Percentiles rank a stretch among this genome's conserved stretches.
These are phyloP conservation scores for Mycena vitilis DNA, from an alignment of 768 basidiomycete species.

Conservation along the genomic window DNA sequence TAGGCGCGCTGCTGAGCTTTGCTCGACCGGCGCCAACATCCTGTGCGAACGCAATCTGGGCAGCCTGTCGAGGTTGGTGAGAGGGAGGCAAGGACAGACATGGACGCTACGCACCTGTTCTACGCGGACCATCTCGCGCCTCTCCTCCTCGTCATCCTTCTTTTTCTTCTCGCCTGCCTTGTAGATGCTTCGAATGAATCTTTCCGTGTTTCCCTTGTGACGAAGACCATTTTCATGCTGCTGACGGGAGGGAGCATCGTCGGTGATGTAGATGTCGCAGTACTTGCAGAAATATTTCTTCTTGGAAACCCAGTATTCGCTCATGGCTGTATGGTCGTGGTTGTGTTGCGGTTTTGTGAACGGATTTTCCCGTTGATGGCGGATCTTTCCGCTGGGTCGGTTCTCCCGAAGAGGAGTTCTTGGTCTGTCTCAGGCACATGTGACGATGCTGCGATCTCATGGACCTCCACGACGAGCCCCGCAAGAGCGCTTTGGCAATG, in stretches of 20 bases:
- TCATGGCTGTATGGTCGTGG: slow-evolving; percentile 66
- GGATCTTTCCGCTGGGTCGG: too few species aligned
- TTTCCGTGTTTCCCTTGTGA: slow-evolving; percentile 94
- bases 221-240: slow-evolving; percentile 95
- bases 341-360: too few species aligned
- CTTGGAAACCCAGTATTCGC: slow-evolving; percentile 93
- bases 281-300: slow-evolving; percentile 97
- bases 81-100: background rate
- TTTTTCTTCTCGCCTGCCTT: slow-evolving; percentile 91
- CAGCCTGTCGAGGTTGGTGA: slow-evolving; percentile 62
- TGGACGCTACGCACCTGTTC: slow-evolving; percentile 68
- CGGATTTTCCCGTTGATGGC: too few species aligned
- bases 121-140: slow-evolving; percentile 85
- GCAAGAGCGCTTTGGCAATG: background rate
- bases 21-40: slow-evolving; percentile 80
- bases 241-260: slow-evolving; percentile 91
- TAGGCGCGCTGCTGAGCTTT: slow-evolving; percentile 44
- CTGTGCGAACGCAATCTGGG: slow-evolving; percentile 81
- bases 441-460: slow-evolving; percentile 1
- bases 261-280: slow-evolving; percentile 96
- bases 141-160: slow-evolving; percentile 87
- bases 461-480: slow-evolving; percentile 14
- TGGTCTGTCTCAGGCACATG: too few species aligned
- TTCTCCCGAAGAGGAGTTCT: too few species aligned
- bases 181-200: slow-evolving; percentile 93